Evolutionary conservation across 805 yeast species (phyloP).

Genomic region (Yamadazyma akitaensis): DNA sequence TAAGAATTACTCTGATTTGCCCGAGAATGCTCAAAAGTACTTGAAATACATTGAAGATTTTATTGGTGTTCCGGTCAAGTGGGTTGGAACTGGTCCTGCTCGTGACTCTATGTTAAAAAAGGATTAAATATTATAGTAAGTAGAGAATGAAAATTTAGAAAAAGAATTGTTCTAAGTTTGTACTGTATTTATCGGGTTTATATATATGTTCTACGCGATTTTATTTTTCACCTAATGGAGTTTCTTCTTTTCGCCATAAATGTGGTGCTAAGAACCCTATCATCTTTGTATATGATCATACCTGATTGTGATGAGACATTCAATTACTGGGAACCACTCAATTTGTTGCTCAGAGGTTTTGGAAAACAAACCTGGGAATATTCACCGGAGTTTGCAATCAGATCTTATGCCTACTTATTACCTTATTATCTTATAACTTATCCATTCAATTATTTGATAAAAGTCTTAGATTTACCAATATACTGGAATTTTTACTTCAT

Average conservation of each 20-base stretch:
- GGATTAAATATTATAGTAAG: constrained; percentile 12
- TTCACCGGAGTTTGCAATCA: constrained; percentile 81
- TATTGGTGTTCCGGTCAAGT: constrained; percentile 78
- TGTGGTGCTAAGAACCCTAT: constrained; percentile 23
- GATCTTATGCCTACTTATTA: constrained; percentile 78
- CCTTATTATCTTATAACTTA: constrained; percentile 39
- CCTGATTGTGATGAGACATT: constrained; percentile 91
- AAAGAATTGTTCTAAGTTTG: background rate
- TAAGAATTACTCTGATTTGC: constrained; percentile 71
- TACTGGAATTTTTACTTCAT: constrained; percentile 50
- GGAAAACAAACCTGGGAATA: constrained; percentile 98
- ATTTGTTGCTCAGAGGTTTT: constrained; percentile 69
- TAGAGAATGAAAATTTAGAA: background rate
- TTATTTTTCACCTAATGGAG: background rate
- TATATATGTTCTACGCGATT: background rate
- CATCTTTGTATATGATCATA: constrained; percentile 60
- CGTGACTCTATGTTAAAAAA: constrained; percentile 87
- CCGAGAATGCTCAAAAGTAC: constrained; percentile 82
- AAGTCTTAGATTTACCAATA: constrained; percentile 16
- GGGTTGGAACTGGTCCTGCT: constrained; percentile 99
- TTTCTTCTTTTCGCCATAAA: constrained; percentile 5
- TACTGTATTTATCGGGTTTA: background rate
- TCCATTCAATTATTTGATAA: constrained; percentile 19
- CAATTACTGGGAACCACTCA: constrained; percentile 94
- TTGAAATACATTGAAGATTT: constrained; percentile 82